Base-by-base conservation (phyloP, 2,329 filamentous ascomycete genomes). In the Cadophora gregata region DNA sequence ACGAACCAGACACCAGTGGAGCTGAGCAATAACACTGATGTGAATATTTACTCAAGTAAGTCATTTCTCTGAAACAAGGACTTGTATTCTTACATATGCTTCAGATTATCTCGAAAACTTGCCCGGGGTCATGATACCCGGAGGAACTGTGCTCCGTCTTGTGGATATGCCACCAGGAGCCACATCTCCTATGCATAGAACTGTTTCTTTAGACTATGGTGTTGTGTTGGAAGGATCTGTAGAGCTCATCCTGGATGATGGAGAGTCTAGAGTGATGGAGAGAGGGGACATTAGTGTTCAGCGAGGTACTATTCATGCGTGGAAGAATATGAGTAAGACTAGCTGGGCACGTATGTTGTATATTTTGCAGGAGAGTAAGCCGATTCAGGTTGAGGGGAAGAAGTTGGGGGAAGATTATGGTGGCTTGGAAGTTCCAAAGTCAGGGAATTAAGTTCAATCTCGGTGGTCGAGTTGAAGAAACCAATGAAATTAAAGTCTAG, bases 251-350 rank as follows among this genome's bases (percentile, higher is more conserved):
- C 58, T 75, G 10, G 74, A 75, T 62, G 65, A 62, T 1, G 74
- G 72, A 2, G 72, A 68, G 19, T 60, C 27, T 14, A 64, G 65
- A 47, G 7, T 70, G 16, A 60, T 75, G 69, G 65, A 67, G 42
- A 51, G 67, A 25, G 73, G 73, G 24, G 69, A 75, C 63, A 53
- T 74, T 3, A 56, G 29, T 36, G 36, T 75, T 5, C 73, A 75
- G 53, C 29, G 74, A n/a, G 74, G 66, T 1, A 75, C 74, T 3
- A 75, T 65, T 14, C 74, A 75, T 65, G 70, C 70, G 1, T 75
- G 73, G 73, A 62, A 68, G 36, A 75, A 75, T 66, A 48, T 63
- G 25, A 74, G 72, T 21, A 12, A 69, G 53, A 70, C 65, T 5
- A 55, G 65, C 1, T 70, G 67, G 69, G 72, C 71, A 19, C 66